Conservation (phyloP, 345 rosid species). For the Sisymbrium altissimum region DNA sequence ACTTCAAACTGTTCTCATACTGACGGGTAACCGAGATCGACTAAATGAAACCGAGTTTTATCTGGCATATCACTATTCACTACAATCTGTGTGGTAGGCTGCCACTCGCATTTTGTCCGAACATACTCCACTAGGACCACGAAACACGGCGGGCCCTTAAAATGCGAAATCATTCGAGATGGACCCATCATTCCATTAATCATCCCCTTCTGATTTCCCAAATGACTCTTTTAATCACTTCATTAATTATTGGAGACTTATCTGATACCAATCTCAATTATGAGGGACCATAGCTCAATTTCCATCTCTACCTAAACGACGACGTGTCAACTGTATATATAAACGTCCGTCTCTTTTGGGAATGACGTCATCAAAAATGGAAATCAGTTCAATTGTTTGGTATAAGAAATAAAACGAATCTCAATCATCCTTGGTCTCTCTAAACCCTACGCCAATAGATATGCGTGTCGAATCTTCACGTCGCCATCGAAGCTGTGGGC, state of each 20-base stretch:
- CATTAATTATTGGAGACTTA: neutral
- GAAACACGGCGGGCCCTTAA: neutral
- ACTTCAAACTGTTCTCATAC: neutral
- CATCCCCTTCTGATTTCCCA: neutral
- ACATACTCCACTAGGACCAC: neutral
- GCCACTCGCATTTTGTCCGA: conserved; percentile 3
- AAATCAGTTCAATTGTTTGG: conserved; percentile 4
- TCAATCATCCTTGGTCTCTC: neutral
- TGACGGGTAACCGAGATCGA: neutral
- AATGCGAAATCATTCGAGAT: neutral
- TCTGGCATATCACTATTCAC: neutral
- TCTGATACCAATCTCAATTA: neutral
- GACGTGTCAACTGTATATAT: neutral
- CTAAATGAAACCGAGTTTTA: neutral
- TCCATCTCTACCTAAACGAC: neutral
- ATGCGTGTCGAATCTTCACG: conserved; percentile 14
- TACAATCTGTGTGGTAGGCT: too few relatives aligned
- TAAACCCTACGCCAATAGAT: conserved; percentile 29
- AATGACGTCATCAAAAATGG: neutral
- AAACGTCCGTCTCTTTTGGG: neutral
- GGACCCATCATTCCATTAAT: neutral
- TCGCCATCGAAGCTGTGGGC: conserved; percentile 4
- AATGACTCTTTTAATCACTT: neutral
- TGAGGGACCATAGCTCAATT: neutral
- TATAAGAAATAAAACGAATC: conserved; percentile 23